Conservation (phyloP, 352 stramenopile genomes). For the Globisporangium iwayamae region DNA sequence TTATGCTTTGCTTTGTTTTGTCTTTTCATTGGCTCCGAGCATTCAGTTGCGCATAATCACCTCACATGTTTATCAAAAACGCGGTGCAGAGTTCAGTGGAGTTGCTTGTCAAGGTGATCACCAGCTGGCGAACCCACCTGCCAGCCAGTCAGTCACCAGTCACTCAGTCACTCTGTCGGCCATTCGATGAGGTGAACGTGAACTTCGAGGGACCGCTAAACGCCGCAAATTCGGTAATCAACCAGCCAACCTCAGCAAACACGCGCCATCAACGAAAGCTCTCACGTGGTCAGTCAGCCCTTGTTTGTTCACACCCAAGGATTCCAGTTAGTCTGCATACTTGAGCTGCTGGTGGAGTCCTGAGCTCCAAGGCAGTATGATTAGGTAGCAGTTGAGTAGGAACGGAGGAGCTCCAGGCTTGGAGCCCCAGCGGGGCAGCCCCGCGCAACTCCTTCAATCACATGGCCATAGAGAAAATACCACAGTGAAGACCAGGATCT, state of each 20-base stretch:
- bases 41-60: neutral
- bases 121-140: neutral
- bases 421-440: too few relatives aligned
- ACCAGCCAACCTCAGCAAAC: neutral
- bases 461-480: too few relatives aligned
- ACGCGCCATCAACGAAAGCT: neutral
- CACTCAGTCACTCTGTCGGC: neutral
- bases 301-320: too few relatives aligned
- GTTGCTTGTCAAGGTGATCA: slow-evolving; percentile 1
- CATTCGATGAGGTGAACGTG: neutral
- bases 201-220: neutral
- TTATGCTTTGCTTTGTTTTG: neutral
- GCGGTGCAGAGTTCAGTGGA: neutral
- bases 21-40: too few relatives aligned
- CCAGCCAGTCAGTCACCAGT: neutral
- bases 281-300: too few relatives aligned
- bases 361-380: too few relatives aligned
- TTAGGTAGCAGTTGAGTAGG: too few relatives aligned
- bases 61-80: neutral
- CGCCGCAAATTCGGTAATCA: neutral
- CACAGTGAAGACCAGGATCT: too few relatives aligned
- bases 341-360: too few relatives aligned
- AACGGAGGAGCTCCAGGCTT: too few relatives aligned
- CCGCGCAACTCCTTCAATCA: too few relatives aligned
- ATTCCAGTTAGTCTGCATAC: too few relatives aligned